Evolutionary conservation across 768 basidiomycete species (phyloP).

Genomic region (Lactifluus pinguis): DNA sequence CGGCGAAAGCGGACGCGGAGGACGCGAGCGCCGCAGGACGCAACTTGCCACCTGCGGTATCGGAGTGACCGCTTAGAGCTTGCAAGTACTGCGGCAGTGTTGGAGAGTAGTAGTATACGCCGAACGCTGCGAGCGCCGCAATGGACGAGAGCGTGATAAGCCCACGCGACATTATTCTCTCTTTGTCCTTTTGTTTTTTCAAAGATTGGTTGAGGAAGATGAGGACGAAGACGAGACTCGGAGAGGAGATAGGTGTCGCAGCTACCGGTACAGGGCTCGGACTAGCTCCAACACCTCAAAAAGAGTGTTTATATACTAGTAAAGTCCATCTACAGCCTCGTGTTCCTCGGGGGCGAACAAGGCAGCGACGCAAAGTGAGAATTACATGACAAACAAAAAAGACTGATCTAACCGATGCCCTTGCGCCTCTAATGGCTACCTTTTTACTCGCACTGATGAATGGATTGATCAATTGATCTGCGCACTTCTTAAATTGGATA

Average conservation of each 20-base stretch:
- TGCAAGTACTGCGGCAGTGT: background rate
- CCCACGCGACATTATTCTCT: background rate
- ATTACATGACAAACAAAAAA: too few species aligned
- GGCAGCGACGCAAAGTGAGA: background rate
- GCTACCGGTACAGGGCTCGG: too few species aligned
- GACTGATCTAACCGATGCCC: too few species aligned
- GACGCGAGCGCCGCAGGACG: constrained; percentile 2
- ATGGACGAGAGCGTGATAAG: background rate
- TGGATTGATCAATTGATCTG: too few species aligned
- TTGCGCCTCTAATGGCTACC: too few species aligned
- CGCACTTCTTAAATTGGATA: too few species aligned
- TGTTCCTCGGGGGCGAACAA: background rate
- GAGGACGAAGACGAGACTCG: background rate
- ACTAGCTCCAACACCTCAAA: too few species aligned
- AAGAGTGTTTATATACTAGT: too few species aligned
- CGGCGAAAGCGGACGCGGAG: constrained; percentile 6
- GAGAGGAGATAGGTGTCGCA: background rate
- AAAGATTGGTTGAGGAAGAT: too few species aligned
- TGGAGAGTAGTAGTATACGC: background rate
- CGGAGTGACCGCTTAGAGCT: background rate
- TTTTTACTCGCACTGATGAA: too few species aligned
- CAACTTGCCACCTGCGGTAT: too few species aligned
- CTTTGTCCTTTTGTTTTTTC: background rate
- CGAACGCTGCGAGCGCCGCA: background rate
- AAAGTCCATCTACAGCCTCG: too few species aligned